Percentiles rank a stretch among this genome's conserved stretches.
phyloP scores from a whole-genome alignment of 257 asterid species.

The Ilex asprella region DNA sequence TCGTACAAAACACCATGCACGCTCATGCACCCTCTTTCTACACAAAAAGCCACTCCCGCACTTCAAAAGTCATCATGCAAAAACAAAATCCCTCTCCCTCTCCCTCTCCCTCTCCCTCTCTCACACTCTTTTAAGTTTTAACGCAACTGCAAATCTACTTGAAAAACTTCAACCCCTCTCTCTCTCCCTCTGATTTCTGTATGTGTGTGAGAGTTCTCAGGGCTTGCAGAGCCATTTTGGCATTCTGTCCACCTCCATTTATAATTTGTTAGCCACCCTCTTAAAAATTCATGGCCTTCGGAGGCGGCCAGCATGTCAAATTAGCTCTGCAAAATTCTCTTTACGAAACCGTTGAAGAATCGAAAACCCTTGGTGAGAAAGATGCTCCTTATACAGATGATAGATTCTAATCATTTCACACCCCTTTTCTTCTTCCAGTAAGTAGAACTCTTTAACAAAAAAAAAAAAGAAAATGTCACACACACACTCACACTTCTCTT shows the following conservation, averaged over 20 bases:
- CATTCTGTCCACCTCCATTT: conserved; percentile 66
- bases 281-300: not conserved
- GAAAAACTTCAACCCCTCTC: too few relatives aligned
- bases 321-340: conserved; percentile 40
- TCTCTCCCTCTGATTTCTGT: too few relatives aligned
- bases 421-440: too few relatives aligned
- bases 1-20: conserved; percentile 42
- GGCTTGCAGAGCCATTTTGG: conserved; percentile 53
- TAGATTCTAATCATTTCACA: too few relatives aligned
- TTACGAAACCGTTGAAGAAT: conserved; percentile 22
- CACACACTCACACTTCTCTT: too few relatives aligned
- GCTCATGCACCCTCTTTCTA: conserved; percentile 31
- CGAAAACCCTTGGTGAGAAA: too few relatives aligned
- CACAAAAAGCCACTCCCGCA: conserved; percentile 8
- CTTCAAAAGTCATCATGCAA: conserved; percentile 14
- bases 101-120: not conserved
- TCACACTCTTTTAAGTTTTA: not conserved
- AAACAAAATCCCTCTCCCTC: too few relatives aligned
- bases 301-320: conserved; percentile 61
- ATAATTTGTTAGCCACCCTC: too few relatives aligned
- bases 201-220: conserved; percentile 29
- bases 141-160: too few relatives aligned
- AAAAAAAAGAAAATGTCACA: too few relatives aligned
- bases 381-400: too few relatives aligned
- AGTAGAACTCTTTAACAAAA: too few relatives aligned